Conservation (phyloP, 768 basidiomycete genomes). For the Cantharellus anzutake region DNA sequence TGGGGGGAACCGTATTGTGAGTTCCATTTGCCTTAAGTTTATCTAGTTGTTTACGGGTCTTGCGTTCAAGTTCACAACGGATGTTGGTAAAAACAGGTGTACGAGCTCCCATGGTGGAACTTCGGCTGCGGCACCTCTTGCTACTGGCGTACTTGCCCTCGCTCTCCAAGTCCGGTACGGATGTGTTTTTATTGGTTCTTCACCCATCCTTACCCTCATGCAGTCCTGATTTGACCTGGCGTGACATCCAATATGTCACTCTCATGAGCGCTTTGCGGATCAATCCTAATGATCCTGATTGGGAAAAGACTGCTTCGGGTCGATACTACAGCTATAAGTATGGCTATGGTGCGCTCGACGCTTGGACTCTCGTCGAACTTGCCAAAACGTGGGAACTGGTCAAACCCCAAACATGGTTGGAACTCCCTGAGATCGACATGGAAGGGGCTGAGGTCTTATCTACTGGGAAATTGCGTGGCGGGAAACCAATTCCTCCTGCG, state of each 20-base stretch:
- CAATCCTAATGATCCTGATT: conserved; percentile 82
- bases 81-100: conserved; percentile 72
- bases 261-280: conserved; percentile 57
- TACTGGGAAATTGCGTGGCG: conserved; percentile 37
- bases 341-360: conserved; percentile 82
- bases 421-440: conserved; percentile 51
- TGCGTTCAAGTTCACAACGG: conserved; percentile 69
- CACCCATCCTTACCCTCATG: conserved; percentile 1
- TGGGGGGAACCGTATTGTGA: conserved; percentile 77
- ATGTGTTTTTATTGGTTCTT: not conserved
- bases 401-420: conserved; percentile 87
- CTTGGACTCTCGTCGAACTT: conserved; percentile 57
- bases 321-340: conserved; percentile 77
- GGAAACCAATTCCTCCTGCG: conserved; percentile 40
- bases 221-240: conserved; percentile 90
- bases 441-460: conserved; percentile 38
- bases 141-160: conserved; percentile 82
- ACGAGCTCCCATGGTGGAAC: conserved; percentile 80
- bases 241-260: conserved; percentile 84
- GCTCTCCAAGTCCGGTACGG: conserved; percentile 69
- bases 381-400: conserved; percentile 71
- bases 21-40: conserved; percentile 15
- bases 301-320: conserved; percentile 65
- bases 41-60: conserved; percentile 6
- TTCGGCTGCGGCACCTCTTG: conserved; percentile 94